Evolutionary conservation across 495 filamentous ascomycete species (phyloP), one percentile per base, ranked within the genome.

Genomic region (Xylaria flabelliformis): DNA sequence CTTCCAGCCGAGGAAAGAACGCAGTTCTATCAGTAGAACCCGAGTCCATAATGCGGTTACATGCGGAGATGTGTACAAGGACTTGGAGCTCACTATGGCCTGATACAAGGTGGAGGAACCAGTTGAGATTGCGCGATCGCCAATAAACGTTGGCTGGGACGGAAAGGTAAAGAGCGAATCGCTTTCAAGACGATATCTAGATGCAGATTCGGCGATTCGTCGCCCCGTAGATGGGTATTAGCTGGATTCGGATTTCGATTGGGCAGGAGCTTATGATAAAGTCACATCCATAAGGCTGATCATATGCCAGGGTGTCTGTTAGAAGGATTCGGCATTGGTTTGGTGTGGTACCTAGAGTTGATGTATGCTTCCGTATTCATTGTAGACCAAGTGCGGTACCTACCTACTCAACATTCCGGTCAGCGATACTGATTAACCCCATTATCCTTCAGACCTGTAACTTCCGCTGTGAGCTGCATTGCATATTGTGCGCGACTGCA

Each of bases 271-370:
- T 36, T 71, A 55, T 21, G 69, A 56, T 58, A 65, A 65, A 65
- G 69, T 71, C 48, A 66, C 41, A 65, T 66, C 46, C 69, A 59
- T 65, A 71, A 71, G 69, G 69, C 69, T 71, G 69, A 71, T 71
- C 69, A 53, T 58, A 59, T 42, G 53, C 44, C 26, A 34, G 32
- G 68, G 68, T n/a, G 29, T 21, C 53, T 58, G n/a, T 36, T 46
- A 36, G 59, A 56, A 71, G 69, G 69, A 71, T 58, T 59, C 69
- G 69, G 69, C 69, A 71, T 65, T 71, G 44, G 32, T 44, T 58
- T 55, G 69, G 69, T 44, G 69, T 64, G 61, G 50, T 21, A 65
- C 36, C 69, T 64, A 62, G 19, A 46, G 55, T 24, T 39, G 62
- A 56, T 58, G 58, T 32, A 29, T 51, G 39, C 48, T 6, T 32